Conservation (phyloP, 2,329 filamentous ascomycete genomes). For the Trichoderma sp. region DNA sequence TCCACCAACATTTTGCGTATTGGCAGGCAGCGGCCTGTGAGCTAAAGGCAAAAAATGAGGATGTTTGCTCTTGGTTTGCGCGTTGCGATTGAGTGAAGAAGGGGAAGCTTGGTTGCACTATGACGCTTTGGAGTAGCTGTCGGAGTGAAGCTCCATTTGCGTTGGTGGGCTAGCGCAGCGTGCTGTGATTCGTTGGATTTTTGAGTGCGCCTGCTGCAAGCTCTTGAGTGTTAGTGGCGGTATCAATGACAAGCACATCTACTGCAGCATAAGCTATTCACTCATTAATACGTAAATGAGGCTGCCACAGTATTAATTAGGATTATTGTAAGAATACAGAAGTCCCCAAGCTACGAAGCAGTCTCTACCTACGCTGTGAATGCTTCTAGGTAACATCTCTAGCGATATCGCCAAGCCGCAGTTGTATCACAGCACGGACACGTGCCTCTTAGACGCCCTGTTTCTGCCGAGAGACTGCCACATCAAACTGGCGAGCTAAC, state of each 20-base stretch:
- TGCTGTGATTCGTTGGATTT: slow-evolving; percentile 7
- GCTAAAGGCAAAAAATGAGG: not conserved
- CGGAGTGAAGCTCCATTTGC: not conserved
- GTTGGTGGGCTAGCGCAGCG: not conserved
- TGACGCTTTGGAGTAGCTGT: slow-evolving; percentile 8
- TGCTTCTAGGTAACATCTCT: not conserved
- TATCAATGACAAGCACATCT: not conserved
- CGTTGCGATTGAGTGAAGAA: not conserved
- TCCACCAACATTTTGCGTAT: not conserved
- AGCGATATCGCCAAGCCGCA: not conserved
- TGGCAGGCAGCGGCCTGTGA: not conserved
- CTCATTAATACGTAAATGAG: not conserved
- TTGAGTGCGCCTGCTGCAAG: not conserved
- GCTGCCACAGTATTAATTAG: not conserved
- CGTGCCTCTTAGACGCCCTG: not conserved
- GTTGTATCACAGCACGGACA: not conserved
- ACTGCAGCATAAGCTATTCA: not conserved
- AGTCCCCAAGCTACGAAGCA: too few relatives aligned
- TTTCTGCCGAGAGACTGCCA: not conserved
- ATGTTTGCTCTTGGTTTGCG: not conserved
- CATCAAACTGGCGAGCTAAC: not conserved
- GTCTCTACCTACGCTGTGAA: too few relatives aligned
- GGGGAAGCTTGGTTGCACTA: not conserved
- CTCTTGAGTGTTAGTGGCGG: not conserved
- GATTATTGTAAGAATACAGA: not conserved